These are phyloP conservation scores for Penicillium arizonense DNA, from an alignment of 495 filamentous ascomycete genomes.

Conservation along the genomic window DNA sequence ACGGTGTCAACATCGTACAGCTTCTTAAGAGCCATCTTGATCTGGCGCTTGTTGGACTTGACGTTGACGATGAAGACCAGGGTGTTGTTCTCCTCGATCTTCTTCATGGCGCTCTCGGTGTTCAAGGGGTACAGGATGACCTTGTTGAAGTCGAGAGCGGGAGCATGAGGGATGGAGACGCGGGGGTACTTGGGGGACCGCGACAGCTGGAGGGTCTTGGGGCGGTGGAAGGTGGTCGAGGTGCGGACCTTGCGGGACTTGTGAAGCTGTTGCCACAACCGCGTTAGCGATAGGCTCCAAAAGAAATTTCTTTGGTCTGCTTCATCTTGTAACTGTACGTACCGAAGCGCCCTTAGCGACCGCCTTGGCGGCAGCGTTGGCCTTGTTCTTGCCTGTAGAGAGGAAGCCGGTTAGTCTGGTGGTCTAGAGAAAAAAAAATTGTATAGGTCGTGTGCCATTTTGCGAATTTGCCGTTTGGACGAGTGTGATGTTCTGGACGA, in stretches of 20 bases:
- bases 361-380: slow-evolving; percentile 89
- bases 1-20: slow-evolving; percentile 96
- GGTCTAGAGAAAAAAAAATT: slow-evolving; percentile 15
- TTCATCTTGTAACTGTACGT: slow-evolving; percentile 19
- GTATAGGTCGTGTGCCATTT: slow-evolving; percentile 4
- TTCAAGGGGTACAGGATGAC: slow-evolving; percentile 84
- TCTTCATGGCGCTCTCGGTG: slow-evolving; percentile 99
- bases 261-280: slow-evolving; percentile 42
- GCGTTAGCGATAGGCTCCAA: slow-evolving; percentile 11
- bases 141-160: slow-evolving; percentile 92
- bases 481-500: neutral
- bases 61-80: slow-evolving; percentile 97
- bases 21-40: slow-evolving; percentile 98
- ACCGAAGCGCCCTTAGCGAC: slow-evolving; percentile 81
- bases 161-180: slow-evolving; percentile 85
- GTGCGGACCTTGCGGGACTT: slow-evolving; percentile 90
- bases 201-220: slow-evolving; percentile 88
- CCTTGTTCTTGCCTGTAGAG: slow-evolving; percentile 51
- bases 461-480: slow-evolving; percentile 1
- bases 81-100: slow-evolving; percentile 99
- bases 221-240: slow-evolving; percentile 95
- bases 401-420: neutral
- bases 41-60: slow-evolving; percentile 99
- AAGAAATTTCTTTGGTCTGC: slow-evolving; percentile 10
- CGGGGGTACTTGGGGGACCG: slow-evolving; percentile 95